Conservation (phyloP, 1,284 basidiomycete species). For the Tilletia caries region DNA sequence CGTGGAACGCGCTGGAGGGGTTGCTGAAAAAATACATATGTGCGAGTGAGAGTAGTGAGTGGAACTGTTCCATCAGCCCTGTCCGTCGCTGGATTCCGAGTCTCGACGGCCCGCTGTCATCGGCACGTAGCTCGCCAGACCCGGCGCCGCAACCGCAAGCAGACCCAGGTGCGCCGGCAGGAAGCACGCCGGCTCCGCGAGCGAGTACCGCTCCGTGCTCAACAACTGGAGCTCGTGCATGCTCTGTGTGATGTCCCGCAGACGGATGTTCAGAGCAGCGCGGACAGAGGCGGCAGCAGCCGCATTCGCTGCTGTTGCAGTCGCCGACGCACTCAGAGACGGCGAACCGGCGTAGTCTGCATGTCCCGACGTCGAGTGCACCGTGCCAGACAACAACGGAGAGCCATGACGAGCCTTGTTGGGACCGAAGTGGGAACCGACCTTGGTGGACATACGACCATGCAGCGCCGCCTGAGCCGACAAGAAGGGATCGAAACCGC, state of each 20-base stretch:
- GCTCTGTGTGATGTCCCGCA: conserved; percentile 12
- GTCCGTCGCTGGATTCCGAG: background rate
- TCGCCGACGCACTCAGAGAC: background rate
- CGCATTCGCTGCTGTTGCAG: background rate
- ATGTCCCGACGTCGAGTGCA: background rate
- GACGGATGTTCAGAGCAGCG: background rate
- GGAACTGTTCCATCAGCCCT: background rate
- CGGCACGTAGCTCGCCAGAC: background rate
- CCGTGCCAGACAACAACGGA: background rate
- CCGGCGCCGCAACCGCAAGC: background rate
- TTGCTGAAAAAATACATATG: no score
- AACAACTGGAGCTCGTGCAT: conserved; percentile 9
- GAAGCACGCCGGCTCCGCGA: background rate
- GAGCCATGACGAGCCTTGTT: background rate
- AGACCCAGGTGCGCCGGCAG: conserved; percentile 9
- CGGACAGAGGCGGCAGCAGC: background rate
- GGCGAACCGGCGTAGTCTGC: background rate
- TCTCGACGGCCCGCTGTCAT: background rate
- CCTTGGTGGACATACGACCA: no score
- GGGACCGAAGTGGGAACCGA: no score
- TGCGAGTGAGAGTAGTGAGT: no score
- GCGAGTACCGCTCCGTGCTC: conserved; percentile 10
- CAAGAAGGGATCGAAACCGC: no score
- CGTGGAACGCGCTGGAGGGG: no score
- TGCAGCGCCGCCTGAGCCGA: no score